Evolutionary conservation across 2,329 filamentous ascomycete genomes (phyloP).

Genomic region (Laburnicola sp.): DNA sequence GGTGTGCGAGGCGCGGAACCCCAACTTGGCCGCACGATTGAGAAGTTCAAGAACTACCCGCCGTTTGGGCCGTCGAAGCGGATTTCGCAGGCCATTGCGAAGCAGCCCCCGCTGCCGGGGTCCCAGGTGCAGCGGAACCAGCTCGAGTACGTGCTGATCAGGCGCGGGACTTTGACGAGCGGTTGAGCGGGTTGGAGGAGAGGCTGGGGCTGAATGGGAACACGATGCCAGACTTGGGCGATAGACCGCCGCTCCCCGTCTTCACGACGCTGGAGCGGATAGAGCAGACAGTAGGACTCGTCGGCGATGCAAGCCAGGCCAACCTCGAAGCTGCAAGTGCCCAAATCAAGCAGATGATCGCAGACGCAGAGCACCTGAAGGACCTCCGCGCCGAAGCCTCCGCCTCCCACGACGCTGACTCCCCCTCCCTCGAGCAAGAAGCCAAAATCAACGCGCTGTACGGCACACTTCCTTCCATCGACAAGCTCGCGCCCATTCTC

Average conservation of each 20-base stretch:
- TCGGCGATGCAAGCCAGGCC: conserved; percentile 72
- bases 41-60: conserved; percentile 40
- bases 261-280: conserved; percentile 80
- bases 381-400: conserved; percentile 49
- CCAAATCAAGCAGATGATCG: conserved; percentile 68
- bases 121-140: conserved; percentile 38
- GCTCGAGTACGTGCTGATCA: conserved; percentile 69
- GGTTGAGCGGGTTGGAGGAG: conserved; percentile 77
- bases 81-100: conserved; percentile 34
- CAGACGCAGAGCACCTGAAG: conserved; percentile 73
- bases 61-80: conserved; percentile 31
- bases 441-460: conserved; percentile 92
- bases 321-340: conserved; percentile 73
- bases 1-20: conserved; percentile 41
- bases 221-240: conserved; percentile 63
- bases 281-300: conserved; percentile 75
- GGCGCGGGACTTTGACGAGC: conserved; percentile 83
- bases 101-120: conserved; percentile 38
- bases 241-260: conserved; percentile 62
- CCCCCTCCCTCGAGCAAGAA: conserved; percentile 67
- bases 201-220: conserved; percentile 77
- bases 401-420: conserved; percentile 22
- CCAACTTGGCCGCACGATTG: conserved; percentile 40
- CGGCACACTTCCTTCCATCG: conserved; percentile 83
- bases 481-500: conserved; percentile 79